Percentiles rank a stretch among this genome's conserved stretches.
Evolutionary conservation across 192 early-diverging fungal species (phyloP).

Genomic region (Coemansia sp.): DNA sequence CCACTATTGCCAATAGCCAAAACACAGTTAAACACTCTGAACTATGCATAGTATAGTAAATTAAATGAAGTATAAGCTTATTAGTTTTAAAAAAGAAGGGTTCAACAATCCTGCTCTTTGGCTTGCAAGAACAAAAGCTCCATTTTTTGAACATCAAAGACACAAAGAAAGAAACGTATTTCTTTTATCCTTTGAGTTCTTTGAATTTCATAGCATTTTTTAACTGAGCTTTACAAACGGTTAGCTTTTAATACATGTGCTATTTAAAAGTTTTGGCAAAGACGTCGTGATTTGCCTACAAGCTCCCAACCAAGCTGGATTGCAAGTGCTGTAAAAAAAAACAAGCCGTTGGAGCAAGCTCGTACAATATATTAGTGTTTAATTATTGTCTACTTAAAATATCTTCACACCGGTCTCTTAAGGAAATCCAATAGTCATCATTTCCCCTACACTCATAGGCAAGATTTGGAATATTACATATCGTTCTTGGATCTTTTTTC

Average conservation of each 20-base stretch:
- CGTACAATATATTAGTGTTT: slow-evolving; percentile 69
- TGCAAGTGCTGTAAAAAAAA: slow-evolving; percentile 64
- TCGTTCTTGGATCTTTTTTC: no score
- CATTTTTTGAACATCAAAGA: no score
- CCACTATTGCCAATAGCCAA: background rate
- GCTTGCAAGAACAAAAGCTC: no score
- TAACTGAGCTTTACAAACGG: no score
- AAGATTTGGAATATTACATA: no score
- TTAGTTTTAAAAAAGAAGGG: background rate
- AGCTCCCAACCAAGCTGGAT: slow-evolving; percentile 79
- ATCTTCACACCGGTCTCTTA: no score
- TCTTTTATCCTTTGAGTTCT: background rate
- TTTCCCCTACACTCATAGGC: no score
- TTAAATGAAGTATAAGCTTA: background rate
- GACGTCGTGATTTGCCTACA: slow-evolving; percentile 89
- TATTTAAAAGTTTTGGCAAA: slow-evolving; percentile 55
- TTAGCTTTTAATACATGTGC: background rate
- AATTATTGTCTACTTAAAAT: no score
- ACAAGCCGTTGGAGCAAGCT: slow-evolving; percentile 71
- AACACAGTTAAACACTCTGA: background rate
- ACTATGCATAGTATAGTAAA: background rate
- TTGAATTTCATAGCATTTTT: background rate
- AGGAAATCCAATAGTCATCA: no score
- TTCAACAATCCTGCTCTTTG: no score
- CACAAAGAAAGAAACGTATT: background rate